These are phyloP conservation scores for Allium fistulosum DNA, from an alignment of 106 monocot species.

Conservation along the genomic window DNA sequence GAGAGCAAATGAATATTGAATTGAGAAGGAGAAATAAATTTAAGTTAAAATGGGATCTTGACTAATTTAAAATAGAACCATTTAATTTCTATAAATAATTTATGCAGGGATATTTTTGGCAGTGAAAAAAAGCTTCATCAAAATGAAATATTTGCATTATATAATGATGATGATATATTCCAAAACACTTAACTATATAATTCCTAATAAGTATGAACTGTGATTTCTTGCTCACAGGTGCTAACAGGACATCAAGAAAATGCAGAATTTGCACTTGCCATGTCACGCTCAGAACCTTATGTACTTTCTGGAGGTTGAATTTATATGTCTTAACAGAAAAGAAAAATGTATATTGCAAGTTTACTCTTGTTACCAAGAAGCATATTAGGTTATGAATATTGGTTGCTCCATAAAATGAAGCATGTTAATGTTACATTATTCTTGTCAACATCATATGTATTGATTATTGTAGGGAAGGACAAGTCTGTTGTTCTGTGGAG, in stretches of 20 bases:
- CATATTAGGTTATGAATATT: background rate
- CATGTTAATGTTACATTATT: too few species aligned
- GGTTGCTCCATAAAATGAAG: background rate
- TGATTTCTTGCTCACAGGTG: slow-evolving; percentile 24
- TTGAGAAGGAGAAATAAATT: too few species aligned
- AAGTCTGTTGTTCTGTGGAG: slow-evolving; percentile 86
- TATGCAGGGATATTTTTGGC: too few species aligned
- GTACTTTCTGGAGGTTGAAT: slow-evolving; percentile 85
- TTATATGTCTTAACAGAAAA: background rate
- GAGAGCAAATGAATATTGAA: too few species aligned
- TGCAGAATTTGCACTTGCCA: slow-evolving; percentile 89
- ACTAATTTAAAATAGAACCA: too few species aligned
- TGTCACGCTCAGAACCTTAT: slow-evolving; percentile 68
- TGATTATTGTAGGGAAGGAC: slow-evolving; percentile 60
- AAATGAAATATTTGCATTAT: too few species aligned
- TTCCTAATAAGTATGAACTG: too few species aligned
- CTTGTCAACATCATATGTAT: background rate
- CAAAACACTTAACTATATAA: too few species aligned
- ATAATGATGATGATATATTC: too few species aligned
- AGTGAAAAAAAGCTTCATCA: too few species aligned
- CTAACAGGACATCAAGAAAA: slow-evolving; percentile 80
- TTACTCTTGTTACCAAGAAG: background rate
- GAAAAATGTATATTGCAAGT: background rate
- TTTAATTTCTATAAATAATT: too few species aligned
- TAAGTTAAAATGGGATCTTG: too few species aligned